phyloP scores from a whole-genome alignment of 192 early-diverging fungal genomes.

The Funneliformis geosporum region DNA sequence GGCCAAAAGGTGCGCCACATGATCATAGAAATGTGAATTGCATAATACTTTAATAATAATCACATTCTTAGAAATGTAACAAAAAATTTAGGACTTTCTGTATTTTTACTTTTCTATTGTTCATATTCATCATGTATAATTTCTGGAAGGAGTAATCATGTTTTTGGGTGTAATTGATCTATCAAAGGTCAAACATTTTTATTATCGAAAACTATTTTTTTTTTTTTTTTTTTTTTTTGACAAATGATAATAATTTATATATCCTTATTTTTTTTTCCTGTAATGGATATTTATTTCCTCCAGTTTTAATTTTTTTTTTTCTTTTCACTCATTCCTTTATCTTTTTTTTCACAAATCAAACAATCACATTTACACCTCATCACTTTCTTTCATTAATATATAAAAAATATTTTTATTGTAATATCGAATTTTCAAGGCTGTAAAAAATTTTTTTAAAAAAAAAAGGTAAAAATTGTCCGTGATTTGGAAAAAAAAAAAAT shows the following conservation, averaged over 20 bases:
- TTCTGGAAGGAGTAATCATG: too few relatives aligned
- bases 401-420: background rate
- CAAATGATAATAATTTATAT: background rate
- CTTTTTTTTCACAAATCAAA: background rate
- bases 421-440: background rate
- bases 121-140: background rate
- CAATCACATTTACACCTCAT: background rate
- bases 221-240: background rate
- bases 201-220: too few relatives aligned
- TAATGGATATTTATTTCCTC: background rate
- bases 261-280: background rate
- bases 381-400: background rate
- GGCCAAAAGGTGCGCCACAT: constrained; percentile 4
- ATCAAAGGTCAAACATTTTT: too few relatives aligned
- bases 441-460: background rate
- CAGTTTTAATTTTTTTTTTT: background rate
- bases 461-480: background rate
- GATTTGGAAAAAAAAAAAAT: too few relatives aligned
- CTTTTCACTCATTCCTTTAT: background rate
- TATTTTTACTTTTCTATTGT: background rate
- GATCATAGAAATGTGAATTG: background rate
- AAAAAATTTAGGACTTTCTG: background rate
- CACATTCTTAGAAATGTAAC: background rate
- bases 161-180: too few relatives aligned
- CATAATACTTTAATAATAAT: constrained; percentile 4